phyloP scores from a whole-genome alignment of 139 green algal genomes.

The Auxenochlorella protothecoides region DNA sequence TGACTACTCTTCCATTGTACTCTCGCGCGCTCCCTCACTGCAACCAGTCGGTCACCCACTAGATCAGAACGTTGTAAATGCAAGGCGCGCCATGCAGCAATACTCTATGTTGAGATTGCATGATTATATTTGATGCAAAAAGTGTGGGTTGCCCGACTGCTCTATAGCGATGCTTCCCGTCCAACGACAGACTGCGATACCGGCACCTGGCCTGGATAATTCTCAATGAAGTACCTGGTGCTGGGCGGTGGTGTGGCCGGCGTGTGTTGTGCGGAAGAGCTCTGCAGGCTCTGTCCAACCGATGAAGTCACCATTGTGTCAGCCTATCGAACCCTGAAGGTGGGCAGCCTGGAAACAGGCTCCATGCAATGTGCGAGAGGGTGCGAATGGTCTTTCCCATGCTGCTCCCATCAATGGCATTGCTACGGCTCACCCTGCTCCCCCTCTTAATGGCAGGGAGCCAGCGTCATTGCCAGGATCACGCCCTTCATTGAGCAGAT shows the following conservation, averaged over 20 bases:
- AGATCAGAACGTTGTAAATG: too few species aligned
- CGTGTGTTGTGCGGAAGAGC: slow-evolving; percentile 63
- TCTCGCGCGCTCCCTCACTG: too few species aligned
- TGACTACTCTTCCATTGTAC: too few species aligned
- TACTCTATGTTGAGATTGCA: too few species aligned
- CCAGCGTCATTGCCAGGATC: background rate
- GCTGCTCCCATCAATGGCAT: too few species aligned
- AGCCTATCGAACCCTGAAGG: slow-evolving; percentile 44
- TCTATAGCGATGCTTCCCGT: background rate
- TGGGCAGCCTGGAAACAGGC: slow-evolving; percentile 1
- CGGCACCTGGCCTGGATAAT: too few species aligned
- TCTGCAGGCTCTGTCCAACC: slow-evolving; percentile 34
- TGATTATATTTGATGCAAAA: background rate
- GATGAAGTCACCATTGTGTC: slow-evolving; percentile 44
- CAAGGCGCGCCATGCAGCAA: too few species aligned
- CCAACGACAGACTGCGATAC: background rate
- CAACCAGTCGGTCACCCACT: too few species aligned
- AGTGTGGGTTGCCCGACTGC: background rate
- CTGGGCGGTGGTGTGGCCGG: slow-evolving; percentile 70
- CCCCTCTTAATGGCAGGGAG: background rate
- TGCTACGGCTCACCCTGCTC: too few species aligned
- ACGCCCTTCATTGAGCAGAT: background rate
- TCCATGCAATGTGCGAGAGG: background rate
- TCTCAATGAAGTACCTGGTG: slow-evolving; percentile 38
- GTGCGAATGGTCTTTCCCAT: background rate